phyloP scores from a whole-genome alignment of 306 rosid species.

The Cyclanthera cordifolia region DNA sequence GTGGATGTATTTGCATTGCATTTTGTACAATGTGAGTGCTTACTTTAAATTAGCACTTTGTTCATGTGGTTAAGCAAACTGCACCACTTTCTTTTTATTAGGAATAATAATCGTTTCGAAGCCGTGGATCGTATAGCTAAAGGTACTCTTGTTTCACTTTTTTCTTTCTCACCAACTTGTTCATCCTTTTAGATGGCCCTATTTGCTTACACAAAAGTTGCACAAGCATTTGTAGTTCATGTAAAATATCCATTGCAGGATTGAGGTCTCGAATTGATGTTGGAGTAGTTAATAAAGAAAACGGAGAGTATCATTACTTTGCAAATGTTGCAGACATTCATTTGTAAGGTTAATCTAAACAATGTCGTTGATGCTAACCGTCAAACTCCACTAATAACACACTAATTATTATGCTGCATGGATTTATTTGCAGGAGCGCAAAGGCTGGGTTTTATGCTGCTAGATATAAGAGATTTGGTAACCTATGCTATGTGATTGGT shows the following conservation, averaged over 20 bases:
- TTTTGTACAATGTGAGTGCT: conserved; percentile 8
- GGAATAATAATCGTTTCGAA: conserved; percentile 79
- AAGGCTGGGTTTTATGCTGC: conserved; percentile 87
- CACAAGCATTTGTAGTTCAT: conserved; percentile 17
- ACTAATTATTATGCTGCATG: conserved; percentile 9
- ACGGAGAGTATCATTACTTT: conserved; percentile 55
- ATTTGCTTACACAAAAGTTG: background rate
- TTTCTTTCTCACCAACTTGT: background rate
- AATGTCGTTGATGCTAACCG: conserved; percentile 13
- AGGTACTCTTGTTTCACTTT: conserved; percentile 27
- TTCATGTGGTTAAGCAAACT: conserved; percentile 16
- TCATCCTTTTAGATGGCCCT: background rate
- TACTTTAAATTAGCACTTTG: background rate
- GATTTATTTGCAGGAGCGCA: conserved; percentile 59
- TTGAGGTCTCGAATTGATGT: conserved; percentile 58
- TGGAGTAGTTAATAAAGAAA: conserved; percentile 58
- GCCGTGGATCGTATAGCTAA: conserved; percentile 69
- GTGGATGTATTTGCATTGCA: conserved; percentile 19
- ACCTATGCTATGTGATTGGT: conserved; percentile 80
- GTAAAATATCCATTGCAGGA: conserved; percentile 39
- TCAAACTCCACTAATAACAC: conserved; percentile 6
- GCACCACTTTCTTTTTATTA: conserved; percentile 21
- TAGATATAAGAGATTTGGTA: conserved; percentile 75
- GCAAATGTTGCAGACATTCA: conserved; percentile 87
- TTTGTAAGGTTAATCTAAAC: conserved; percentile 57